These are phyloP conservation scores for Babesia ovis DNA, from an alignment of 169 alveolate genomes.

Conservation along the genomic window DNA sequence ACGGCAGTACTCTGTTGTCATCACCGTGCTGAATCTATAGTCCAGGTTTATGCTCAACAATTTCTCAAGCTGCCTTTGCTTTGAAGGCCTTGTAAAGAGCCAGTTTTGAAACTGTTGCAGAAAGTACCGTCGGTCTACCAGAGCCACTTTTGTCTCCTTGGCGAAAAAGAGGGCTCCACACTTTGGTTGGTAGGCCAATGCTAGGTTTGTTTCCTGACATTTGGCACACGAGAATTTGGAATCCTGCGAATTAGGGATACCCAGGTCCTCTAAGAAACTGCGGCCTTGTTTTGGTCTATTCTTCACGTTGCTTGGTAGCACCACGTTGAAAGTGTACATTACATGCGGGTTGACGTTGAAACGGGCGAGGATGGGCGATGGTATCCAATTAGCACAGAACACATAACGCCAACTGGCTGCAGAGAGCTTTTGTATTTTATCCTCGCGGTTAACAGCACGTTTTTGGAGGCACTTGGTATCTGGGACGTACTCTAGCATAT, in stretches of 20 bases:
- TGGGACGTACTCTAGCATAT: conserved; percentile 37
- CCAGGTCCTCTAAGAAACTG: conserved; percentile 26
- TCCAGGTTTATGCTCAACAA: conserved; percentile 5
- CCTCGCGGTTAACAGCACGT: neutral
- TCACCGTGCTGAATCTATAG: neutral
- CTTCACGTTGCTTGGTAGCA: neutral
- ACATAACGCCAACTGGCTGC: conserved; percentile 48
- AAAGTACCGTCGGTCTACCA: neutral
- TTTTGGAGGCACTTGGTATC: conserved; percentile 2
- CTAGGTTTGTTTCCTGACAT: conserved; percentile 2
- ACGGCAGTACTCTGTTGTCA: conserved; percentile 21
- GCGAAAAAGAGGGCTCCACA: conserved; percentile 8
- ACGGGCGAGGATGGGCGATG: conserved; percentile 46
- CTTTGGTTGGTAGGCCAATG: neutral
- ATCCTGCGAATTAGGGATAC: neutral
- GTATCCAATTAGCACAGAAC: conserved; percentile 38
- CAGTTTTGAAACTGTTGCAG: neutral
- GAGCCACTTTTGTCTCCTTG: neutral
- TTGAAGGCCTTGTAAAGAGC: neutral
- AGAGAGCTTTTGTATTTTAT: neutral
- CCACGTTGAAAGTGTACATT: conserved; percentile 30
- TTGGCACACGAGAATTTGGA: neutral
- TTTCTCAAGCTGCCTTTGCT: neutral
- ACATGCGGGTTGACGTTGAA: conserved; percentile 32
- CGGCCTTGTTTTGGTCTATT: neutral